Evolutionary conservation across 148 eudicot genomes (phyloP).

Genomic region (Vaccinium macrocarpon): DNA sequence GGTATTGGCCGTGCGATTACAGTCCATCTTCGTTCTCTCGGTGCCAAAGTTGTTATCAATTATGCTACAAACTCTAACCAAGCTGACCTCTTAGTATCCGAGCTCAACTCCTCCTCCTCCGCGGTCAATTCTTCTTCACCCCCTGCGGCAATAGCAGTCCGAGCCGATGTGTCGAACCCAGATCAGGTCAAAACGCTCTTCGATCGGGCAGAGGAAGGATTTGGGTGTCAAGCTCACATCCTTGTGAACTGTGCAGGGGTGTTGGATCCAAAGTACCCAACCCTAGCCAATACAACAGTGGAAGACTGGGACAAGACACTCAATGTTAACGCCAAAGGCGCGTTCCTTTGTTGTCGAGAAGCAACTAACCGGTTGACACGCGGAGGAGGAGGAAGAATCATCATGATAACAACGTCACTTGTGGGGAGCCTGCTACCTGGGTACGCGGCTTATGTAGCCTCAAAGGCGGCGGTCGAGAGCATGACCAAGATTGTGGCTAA

Average conservation of each 20-base stretch:
- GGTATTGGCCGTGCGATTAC: slow-evolving; percentile 44
- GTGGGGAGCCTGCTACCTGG: slow-evolving; percentile 27
- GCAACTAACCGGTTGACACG: slow-evolving; percentile 31
- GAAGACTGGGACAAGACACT: slow-evolving; percentile 34
- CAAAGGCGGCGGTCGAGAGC: slow-evolving; percentile 44
- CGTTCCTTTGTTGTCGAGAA: slow-evolving; percentile 32
- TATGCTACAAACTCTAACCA: slow-evolving; percentile 34
- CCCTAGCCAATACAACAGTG: slow-evolving; percentile 23
- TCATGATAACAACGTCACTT: slow-evolving; percentile 28
- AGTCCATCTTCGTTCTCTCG: slow-evolving; percentile 40
- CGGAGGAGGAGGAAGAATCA: slow-evolving; percentile 38
- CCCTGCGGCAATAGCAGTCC: slow-evolving; percentile 27
- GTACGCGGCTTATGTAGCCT: slow-evolving; percentile 30
- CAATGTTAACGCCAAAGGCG: slow-evolving; percentile 30
- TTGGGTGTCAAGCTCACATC: slow-evolving; percentile 31
- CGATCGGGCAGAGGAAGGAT: slow-evolving; percentile 38
- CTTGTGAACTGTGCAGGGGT: slow-evolving; percentile 44
- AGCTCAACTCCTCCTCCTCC: slow-evolving; percentile 17
- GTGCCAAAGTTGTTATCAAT: slow-evolving; percentile 41
- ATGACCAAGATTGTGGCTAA: slow-evolving; percentile 42
- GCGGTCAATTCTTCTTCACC: not conserved
- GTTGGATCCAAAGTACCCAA: slow-evolving; percentile 24
- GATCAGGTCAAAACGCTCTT: slow-evolving; percentile 37
- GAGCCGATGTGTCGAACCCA: slow-evolving; percentile 43
- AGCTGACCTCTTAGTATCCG: slow-evolving; percentile 25